phyloP scores from a whole-genome alignment of 495 filamentous ascomycete genomes.

The Lophiostoma macrostomum region DNA sequence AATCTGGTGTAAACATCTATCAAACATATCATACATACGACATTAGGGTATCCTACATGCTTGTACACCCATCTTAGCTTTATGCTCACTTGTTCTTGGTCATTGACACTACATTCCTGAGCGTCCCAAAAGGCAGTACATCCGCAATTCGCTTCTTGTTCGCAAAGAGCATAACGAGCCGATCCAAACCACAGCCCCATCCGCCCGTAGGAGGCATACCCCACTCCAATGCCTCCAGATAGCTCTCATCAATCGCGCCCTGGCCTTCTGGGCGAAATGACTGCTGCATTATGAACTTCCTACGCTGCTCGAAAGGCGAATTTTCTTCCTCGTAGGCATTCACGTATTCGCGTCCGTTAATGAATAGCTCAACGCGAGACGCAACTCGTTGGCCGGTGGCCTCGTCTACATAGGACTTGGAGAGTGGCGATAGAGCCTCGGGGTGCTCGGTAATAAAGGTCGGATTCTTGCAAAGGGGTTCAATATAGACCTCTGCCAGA shows the following conservation, averaged over 20 bases:
- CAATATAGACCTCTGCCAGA: constrained; percentile 72
- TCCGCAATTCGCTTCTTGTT: constrained; percentile 74
- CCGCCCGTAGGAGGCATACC: constrained; percentile 91
- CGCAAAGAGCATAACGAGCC: constrained; percentile 82
- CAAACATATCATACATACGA: neutral
- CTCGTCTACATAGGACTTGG: constrained; percentile 73
- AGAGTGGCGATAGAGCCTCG: constrained; percentile 83
- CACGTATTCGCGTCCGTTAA: constrained; percentile 72
- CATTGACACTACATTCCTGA: constrained; percentile 62
- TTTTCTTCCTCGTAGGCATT: constrained; percentile 99
- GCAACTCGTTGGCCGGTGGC: constrained; percentile 65
- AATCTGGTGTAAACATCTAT: neutral
- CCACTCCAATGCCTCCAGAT: constrained; percentile 77
- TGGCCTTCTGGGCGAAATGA: constrained; percentile 39
- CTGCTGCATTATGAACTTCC: constrained; percentile 71
- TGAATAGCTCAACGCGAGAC: constrained; percentile 85
- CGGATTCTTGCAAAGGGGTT: constrained; percentile 65
- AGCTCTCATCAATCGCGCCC: constrained; percentile 72
- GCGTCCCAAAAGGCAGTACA: constrained; percentile 79
- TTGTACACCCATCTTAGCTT: neutral
- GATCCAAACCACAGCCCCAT: constrained; percentile 91
- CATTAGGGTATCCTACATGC: neutral
- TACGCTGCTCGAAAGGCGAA: constrained; percentile 78
- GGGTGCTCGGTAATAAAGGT: constrained; percentile 91
- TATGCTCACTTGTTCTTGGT: constrained; percentile 17